Evolutionary conservation across 768 basidiomycete genomes (phyloP), one percentile per base, ranked within the genome.

Genomic region (Panaeolus papilionaceus): DNA sequence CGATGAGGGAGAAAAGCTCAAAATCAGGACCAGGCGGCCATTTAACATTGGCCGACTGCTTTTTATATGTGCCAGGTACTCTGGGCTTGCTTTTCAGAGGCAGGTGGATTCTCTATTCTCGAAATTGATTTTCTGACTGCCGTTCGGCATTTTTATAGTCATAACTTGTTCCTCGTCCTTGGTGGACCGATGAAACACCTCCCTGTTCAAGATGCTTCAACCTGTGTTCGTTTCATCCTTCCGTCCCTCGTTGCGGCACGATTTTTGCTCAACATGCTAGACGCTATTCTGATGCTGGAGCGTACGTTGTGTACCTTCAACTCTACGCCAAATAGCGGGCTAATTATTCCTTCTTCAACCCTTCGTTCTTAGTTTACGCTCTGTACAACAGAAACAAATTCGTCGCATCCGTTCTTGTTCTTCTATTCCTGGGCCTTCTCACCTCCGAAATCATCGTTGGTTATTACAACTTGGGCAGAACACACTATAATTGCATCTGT

Each of bases 201-300:
- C 2, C 28, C 44, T 11, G 42, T 45, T n/a, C 28, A 38, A 16
- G 70, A 67, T 71, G 70, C 40, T 62, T 68, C 45, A 18, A 40
- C 44, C 67, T 51, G 47, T 51, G 47, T 51, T 18, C 47, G 67
- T 66, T 67, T 68, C 28, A 26, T 38, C 1, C 65, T 71, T 38
- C 70, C 66, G 45, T 62, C 65, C 20, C 33, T 38, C 1, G 26
- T 63, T 0, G 63, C 2, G 10, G 47, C 67, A 12, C 66, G 67
- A 26, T 16, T 42, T 18, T 28, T 71, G 18, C 47, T 71, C 61
- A 66, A 58, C 10, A 64, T 66, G 14, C 49, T 71, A 10, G 67
- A 71, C 54, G 18, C 62, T 4, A 68, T 71, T 28, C 39, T 71
- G 8, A 71, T 68, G 67, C 40, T 71, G 26, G 45, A 66, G 64